phyloP scores from a whole-genome alignment of 176 grass and related monocot species.

The Ananas comosus region DNA sequence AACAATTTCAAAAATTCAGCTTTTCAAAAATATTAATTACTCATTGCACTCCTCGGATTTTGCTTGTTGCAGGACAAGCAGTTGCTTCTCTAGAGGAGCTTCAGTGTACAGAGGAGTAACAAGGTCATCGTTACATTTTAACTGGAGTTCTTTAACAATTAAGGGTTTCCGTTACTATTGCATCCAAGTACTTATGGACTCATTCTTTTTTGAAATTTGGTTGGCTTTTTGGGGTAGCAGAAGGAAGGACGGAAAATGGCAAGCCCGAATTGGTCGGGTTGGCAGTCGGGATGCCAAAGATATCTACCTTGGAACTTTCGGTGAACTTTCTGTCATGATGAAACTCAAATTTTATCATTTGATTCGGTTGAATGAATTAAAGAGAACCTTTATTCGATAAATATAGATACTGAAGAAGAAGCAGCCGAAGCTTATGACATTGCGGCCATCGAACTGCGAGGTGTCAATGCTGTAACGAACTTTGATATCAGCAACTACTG shows the following conservation, averaged over 20 bases:
- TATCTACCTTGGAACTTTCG: constrained; percentile 94
- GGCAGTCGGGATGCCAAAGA: constrained; percentile 92
- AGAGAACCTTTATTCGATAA: not conserved
- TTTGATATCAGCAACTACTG: constrained; percentile 78
- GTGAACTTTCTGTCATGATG: constrained; percentile 34
- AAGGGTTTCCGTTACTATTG: not conserved
- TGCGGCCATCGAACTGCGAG: constrained; percentile 84
- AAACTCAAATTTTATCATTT: not conserved
- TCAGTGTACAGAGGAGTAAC: constrained; percentile 84
- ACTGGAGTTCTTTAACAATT: constrained; percentile 11
- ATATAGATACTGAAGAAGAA: constrained; percentile 82
- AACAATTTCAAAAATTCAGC: not conserved
- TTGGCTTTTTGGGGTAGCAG: constrained; percentile 36
- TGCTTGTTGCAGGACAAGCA: constrained; percentile 62
- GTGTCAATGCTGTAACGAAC: constrained; percentile 75
- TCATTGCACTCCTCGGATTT: not conserved
- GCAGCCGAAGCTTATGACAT: constrained; percentile 94
- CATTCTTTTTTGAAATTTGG: constrained; percentile 15
- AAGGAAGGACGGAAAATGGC: constrained; percentile 92
- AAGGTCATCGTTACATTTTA: constrained; percentile 41
- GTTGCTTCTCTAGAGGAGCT: constrained; percentile 97
- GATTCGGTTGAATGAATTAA: not conserved
- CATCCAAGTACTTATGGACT: not conserved
- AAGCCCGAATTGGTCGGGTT: constrained; percentile 86
- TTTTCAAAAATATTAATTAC: constrained; percentile 12